Percentiles rank a stretch among this genome's conserved stretches.
phyloP scores from a whole-genome alignment of 768 basidiomycete species.

The Suillus hirtellus region DNA sequence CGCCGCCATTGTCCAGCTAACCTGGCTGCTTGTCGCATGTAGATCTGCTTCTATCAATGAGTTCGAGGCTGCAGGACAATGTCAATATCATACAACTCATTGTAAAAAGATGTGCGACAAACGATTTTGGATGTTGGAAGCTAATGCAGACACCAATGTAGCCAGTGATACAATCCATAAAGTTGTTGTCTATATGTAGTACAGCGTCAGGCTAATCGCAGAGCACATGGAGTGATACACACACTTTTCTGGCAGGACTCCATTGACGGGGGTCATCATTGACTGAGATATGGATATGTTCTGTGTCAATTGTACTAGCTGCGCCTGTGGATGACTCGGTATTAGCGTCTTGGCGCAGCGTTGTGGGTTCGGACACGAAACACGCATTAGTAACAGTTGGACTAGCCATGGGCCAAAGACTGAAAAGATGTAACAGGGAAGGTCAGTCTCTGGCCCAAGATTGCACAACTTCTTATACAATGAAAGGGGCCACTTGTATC shows the following conservation, averaged over 20 bases:
- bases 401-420: background rate
- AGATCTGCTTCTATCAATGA: constrained; percentile 60
- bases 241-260: constrained; percentile 56
- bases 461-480: constrained; percentile 1
- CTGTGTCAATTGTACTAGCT: constrained; percentile 30
- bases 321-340: background rate
- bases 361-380: background rate
- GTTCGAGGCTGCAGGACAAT: constrained; percentile 54
- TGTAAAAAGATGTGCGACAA: constrained; percentile 10
- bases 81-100: background rate
- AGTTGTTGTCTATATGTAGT: constrained; percentile 20
- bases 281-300: constrained; percentile 41
- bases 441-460: background rate
- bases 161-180: constrained; percentile 12
- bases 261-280: constrained; percentile 63
- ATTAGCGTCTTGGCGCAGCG: background rate
- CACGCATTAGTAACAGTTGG: background rate
- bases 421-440: background rate
- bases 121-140: constrained; percentile 32
- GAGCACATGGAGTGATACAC: constrained; percentile 5
- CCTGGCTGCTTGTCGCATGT: constrained; percentile 56
- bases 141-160: constrained; percentile 24
- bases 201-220: background rate
- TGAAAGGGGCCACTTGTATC: background rate
- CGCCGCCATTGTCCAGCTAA: constrained; percentile 66